Evolutionary conservation across 768 basidiomycete genomes (phyloP).

Genomic region (Leccinum subtestaceum): DNA sequence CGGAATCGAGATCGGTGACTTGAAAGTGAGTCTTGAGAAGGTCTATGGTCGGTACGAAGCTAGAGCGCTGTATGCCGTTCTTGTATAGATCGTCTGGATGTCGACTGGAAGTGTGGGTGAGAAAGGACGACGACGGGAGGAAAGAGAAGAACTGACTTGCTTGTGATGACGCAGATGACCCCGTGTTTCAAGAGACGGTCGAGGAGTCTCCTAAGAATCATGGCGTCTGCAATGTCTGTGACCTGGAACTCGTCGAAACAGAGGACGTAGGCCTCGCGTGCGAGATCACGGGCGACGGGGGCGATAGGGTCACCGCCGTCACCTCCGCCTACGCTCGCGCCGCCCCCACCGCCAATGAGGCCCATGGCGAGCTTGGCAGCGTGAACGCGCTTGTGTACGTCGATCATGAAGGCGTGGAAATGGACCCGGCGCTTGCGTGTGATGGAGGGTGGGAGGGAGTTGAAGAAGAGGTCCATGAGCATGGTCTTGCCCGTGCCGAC

Average conservation of each 20-base stretch:
- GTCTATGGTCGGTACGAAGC: slow-evolving; percentile 93
- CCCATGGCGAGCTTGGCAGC: slow-evolving; percentile 74
- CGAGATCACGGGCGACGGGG: slow-evolving; percentile 85
- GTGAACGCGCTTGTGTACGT: slow-evolving; percentile 92
- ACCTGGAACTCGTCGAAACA: slow-evolving; percentile 99
- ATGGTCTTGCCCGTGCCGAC: slow-evolving; percentile 98
- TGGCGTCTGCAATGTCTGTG: slow-evolving; percentile 96
- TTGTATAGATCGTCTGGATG: slow-evolving; percentile 97
- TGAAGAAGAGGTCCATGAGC: slow-evolving; percentile 98
- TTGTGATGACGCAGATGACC: slow-evolving; percentile 93
- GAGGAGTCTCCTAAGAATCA: slow-evolving; percentile 90
- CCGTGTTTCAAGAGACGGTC: slow-evolving; percentile 86
- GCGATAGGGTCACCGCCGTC: slow-evolving; percentile 72
- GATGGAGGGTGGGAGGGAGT: slow-evolving; percentile 66
- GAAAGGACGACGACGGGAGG: background rate
- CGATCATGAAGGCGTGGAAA: slow-evolving; percentile 99
- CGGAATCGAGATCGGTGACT: slow-evolving; percentile 93
- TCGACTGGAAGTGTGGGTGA: slow-evolving; percentile 53
- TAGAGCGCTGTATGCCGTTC: slow-evolving; percentile 95
- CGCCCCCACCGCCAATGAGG: slow-evolving; percentile 39
- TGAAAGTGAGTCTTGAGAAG: slow-evolving; percentile 84
- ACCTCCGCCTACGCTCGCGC: slow-evolving; percentile 25
- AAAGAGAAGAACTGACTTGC: slow-evolving; percentile 64
- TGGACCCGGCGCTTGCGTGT: slow-evolving; percentile 85
- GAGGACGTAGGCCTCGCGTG: slow-evolving; percentile 76